Percentiles rank a stretch among this genome's conserved stretches.
phyloP scores from a whole-genome alignment of 1,139 yeast genomes.

The Yamadazyma siamensis region DNA sequence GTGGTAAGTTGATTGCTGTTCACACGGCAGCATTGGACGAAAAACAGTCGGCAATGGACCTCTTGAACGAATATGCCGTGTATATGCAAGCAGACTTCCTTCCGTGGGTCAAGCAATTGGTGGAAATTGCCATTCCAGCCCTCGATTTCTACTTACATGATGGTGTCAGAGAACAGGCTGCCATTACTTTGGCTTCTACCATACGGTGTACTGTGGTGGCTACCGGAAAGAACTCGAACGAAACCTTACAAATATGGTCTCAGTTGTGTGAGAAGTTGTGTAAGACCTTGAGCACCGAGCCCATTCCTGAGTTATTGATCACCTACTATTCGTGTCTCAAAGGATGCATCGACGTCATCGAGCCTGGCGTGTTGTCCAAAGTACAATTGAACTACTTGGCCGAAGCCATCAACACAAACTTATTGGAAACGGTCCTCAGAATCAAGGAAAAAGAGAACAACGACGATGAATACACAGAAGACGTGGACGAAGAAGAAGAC shows the following conservation, averaged over 20 bases:
- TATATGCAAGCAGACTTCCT: constrained; percentile 79
- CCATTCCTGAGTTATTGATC: constrained; percentile 78
- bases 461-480: constrained; percentile 72
- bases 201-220: constrained; percentile 67
- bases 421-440: constrained; percentile 69
- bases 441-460: constrained; percentile 62
- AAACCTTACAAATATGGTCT: constrained; percentile 68
- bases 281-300: constrained; percentile 69
- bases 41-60: constrained; percentile 87
- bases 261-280: constrained; percentile 67
- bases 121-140: constrained; percentile 84
- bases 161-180: constrained; percentile 90
- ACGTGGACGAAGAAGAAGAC: constrained; percentile 73
- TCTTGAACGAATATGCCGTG: constrained; percentile 82
- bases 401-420: constrained; percentile 56
- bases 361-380: constrained; percentile 54
- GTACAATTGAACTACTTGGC: constrained; percentile 59
- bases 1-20: constrained; percentile 92
- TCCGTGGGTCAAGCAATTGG: constrained; percentile 78
- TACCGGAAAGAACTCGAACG: constrained; percentile 53
- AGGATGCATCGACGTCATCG: constrained; percentile 65
- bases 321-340: constrained; percentile 73
- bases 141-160: constrained; percentile 89
- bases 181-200: constrained; percentile 77
- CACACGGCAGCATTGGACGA: constrained; percentile 92